These are phyloP conservation scores for Trypanosomatidae sp. DNA, from an alignment of 208 protist species.

Conservation along the genomic window DNA sequence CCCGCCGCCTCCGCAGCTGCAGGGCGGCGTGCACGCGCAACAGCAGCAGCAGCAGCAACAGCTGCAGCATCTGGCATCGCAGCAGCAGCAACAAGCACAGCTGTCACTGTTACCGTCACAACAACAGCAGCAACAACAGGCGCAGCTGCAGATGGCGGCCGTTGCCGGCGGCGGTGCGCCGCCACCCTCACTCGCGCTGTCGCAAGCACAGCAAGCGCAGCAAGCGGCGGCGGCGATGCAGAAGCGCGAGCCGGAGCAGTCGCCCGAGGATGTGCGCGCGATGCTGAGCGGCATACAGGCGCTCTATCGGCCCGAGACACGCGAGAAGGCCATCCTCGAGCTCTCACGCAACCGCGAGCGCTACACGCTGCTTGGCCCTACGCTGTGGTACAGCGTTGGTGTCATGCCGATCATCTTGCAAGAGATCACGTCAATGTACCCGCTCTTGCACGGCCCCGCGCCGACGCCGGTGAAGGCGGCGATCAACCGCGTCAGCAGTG, in stretches of 20 bases:
- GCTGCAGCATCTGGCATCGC: neutral
- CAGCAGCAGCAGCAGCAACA: neutral
- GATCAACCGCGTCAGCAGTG: constrained; percentile 96
- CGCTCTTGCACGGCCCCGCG: constrained; percentile 80
- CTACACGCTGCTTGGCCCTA: constrained; percentile 89
- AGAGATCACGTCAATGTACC: constrained; percentile 98
- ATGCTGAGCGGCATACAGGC: constrained; percentile 26
- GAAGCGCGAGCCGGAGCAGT: too few species aligned
- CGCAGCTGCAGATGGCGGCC: too few species aligned
- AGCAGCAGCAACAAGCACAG: neutral
- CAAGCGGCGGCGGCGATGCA: neutral
- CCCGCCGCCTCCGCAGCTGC: too few species aligned
- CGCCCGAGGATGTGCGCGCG: too few species aligned
- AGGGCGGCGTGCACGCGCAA: too few species aligned
- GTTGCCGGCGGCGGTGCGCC: too few species aligned
- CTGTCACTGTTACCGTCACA: too few species aligned
- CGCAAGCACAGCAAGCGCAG: constrained; percentile 1
- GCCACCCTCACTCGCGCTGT: too few species aligned
- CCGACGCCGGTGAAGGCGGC: constrained; percentile 35
- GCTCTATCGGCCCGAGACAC: constrained; percentile 55
- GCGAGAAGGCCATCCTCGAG: constrained; percentile 90
- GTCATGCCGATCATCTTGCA: constrained; percentile 97
- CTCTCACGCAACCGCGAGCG: constrained; percentile 93
- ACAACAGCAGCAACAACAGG: too few species aligned
- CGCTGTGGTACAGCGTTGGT: constrained; percentile 97